Percentiles rank a stretch among this genome's conserved stretches.
phyloP scores from a whole-genome alignment of 352 stramenopile genomes.

The Thalassiosira livingstoniorum region DNA sequence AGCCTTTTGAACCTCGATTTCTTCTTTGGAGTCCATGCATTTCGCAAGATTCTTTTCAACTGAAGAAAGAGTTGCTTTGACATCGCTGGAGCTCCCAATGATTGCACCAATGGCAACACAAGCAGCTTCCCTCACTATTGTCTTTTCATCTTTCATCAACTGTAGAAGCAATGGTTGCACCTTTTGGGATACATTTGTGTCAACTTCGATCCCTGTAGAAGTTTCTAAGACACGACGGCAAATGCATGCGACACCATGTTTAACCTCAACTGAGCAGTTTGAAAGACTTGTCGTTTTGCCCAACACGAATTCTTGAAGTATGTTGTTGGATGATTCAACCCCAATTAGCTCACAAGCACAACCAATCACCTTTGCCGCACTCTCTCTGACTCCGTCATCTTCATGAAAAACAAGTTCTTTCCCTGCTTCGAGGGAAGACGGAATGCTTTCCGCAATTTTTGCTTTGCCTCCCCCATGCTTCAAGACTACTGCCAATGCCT shows the following conservation, averaged over 20 bases:
- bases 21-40: slow-evolving; percentile 77
- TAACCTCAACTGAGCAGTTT: slow-evolving; percentile 61
- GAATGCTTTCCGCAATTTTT: slow-evolving; percentile 84
- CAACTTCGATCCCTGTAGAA: slow-evolving; percentile 58
- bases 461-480: slow-evolving; percentile 79
- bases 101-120: slow-evolving; percentile 76
- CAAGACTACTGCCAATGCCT: slow-evolving; percentile 66
- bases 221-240: slow-evolving; percentile 73
- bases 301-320: slow-evolving; percentile 71
- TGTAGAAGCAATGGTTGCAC: slow-evolving; percentile 50
- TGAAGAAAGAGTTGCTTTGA: slow-evolving; percentile 51
- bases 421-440: slow-evolving; percentile 76
- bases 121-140: slow-evolving; percentile 69
- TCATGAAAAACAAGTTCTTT: slow-evolving; percentile 77
- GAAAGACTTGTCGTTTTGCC: slow-evolving; percentile 42
- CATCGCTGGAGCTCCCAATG: slow-evolving; percentile 70
- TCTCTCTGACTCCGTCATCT: slow-evolving; percentile 82
- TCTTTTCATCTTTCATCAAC: slow-evolving; percentile 80
- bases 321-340: slow-evolving; percentile 55
- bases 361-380: slow-evolving; percentile 82
- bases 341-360: slow-evolving; percentile 75
- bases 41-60: slow-evolving; percentile 73
- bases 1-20: slow-evolving; percentile 74
- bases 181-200: slow-evolving; percentile 49
- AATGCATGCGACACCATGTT: slow-evolving; percentile 79